Conservation (phyloP, 345 rosid species). For the Physaria fendleri region DNA sequence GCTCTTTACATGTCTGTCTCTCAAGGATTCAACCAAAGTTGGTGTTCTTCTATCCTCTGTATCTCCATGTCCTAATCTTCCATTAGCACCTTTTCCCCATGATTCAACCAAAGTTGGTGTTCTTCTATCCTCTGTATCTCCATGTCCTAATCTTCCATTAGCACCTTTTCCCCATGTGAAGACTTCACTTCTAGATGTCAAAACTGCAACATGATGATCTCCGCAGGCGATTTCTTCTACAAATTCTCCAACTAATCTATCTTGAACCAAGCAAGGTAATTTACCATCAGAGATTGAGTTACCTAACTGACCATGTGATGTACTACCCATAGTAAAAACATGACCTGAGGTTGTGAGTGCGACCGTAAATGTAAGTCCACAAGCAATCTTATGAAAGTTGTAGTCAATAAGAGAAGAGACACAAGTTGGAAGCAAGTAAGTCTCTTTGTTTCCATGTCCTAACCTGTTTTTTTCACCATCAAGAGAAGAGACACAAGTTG, state of each 20-base stretch:
- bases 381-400: constrained; percentile 81
- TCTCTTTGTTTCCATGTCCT: constrained; percentile 89
- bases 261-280: constrained; percentile 72
- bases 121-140: constrained; percentile 70
- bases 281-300: constrained; percentile 69
- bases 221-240: constrained; percentile 94
- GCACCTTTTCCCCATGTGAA: constrained; percentile 96
- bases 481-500: constrained; percentile 73
- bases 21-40: constrained; percentile 71
- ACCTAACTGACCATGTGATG: constrained; percentile 72
- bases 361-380: constrained; percentile 77
- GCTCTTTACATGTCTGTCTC: constrained; percentile 76
- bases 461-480: constrained; percentile 85
- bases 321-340: constrained; percentile 83
- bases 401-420: constrained; percentile 85
- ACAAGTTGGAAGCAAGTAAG: constrained; percentile 75
- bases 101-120: constrained; percentile 80
- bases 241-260: constrained; percentile 81
- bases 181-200: constrained; percentile 92
- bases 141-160: constrained; percentile 88
- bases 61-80: constrained; percentile 92
- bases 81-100: constrained; percentile 95
- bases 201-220: constrained; percentile 69
- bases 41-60: constrained; percentile 66
- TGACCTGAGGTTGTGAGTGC: constrained; percentile 97